These are phyloP conservation scores for Apiospora sp. DNA, from an alignment of 2,329 filamentous ascomycete species.

Conservation along the genomic window DNA sequence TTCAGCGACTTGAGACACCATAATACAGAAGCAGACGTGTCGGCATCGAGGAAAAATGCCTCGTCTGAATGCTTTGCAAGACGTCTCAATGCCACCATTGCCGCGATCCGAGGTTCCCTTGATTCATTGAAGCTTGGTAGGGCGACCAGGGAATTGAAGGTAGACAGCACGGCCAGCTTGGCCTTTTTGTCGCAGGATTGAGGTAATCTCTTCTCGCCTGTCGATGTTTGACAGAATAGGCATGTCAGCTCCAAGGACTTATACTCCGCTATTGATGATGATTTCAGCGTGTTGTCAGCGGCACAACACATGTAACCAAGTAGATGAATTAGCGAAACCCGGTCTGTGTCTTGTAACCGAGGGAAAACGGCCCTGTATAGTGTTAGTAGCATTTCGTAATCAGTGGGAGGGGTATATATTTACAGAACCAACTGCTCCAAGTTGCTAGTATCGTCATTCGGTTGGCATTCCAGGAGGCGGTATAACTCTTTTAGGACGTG, in stretches of 20 bases:
- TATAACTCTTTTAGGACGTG: constrained; percentile 37
- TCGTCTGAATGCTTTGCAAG: constrained; percentile 73
- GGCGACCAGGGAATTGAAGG: constrained; percentile 57
- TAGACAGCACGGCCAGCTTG: constrained; percentile 50
- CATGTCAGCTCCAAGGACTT: constrained; percentile 33
- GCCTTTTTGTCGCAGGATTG: constrained; percentile 34
- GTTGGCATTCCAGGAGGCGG: constrained; percentile 40
- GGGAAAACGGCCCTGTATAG: constrained; percentile 51
- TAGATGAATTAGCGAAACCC: constrained; percentile 60
- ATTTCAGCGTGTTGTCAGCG: constrained; percentile 53
- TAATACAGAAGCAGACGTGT: constrained; percentile 73
- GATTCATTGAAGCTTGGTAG: constrained; percentile 58
- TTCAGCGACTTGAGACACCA: constrained; percentile 84
- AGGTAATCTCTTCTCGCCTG: constrained; percentile 23
- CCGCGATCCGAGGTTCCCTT: constrained; percentile 70
- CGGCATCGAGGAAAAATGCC: constrained; percentile 69
- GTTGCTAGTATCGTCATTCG: constrained; percentile 37
- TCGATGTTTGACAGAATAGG: constrained; percentile 33
- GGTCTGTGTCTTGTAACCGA: constrained; percentile 54
- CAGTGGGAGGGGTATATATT: constrained; percentile 39
- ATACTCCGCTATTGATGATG: constrained; percentile 19
- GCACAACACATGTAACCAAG: constrained; percentile 67
- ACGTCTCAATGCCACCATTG: constrained; percentile 75
- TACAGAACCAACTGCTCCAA: constrained; percentile 55
- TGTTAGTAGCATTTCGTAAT: constrained; percentile 38